Percentiles rank a stretch among this genome's conserved stretches.
Evolutionary conservation across 345 rosid genomes (phyloP).

Genomic region (Citrus unshiu): DNA sequence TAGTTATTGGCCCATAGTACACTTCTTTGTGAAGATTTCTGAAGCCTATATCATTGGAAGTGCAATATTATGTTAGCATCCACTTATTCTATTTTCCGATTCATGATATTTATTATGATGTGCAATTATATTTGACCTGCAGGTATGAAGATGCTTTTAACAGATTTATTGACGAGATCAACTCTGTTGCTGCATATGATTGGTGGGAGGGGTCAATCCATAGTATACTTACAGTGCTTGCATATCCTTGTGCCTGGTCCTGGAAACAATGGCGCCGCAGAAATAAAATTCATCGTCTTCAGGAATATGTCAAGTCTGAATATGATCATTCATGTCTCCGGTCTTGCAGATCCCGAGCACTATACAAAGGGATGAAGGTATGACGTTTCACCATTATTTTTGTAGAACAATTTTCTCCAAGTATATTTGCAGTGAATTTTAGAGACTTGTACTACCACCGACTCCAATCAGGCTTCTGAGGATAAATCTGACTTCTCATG

Average conservation of each 20-base stretch:
- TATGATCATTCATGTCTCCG: constrained; percentile 99
- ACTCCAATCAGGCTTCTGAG: constrained; percentile 1
- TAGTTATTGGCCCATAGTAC: not conserved
- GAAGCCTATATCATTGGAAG: constrained; percentile 5
- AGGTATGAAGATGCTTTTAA: constrained; percentile 99
- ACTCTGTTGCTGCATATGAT: constrained; percentile 96
- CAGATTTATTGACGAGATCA: constrained; percentile 92
- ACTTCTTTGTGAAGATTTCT: constrained; percentile 8
- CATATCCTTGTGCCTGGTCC: constrained; percentile 98
- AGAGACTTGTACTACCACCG: not conserved
- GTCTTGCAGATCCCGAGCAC: constrained; percentile 96
- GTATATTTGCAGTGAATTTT: not conserved
- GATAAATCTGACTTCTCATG: constrained; percentile 1
- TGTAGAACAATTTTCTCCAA: constrained; percentile 4
- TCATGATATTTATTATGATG: constrained; percentile 2
- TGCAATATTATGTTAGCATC: constrained; percentile 5
- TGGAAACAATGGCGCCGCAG: constrained; percentile 98
- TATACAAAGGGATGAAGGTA: constrained; percentile 99
- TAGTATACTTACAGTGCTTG: constrained; percentile 85
- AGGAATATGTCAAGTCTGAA: constrained; percentile 94
- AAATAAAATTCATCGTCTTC: constrained; percentile 84
- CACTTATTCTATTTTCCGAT: constrained; percentile 1
- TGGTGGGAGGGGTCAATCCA: constrained; percentile 99
- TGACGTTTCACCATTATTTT: constrained; percentile 15
- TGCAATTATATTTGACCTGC: constrained; percentile 23